These are phyloP conservation scores for Strobilomyces confusus DNA, from an alignment of 768 basidiomycete genomes.

Conservation along the genomic window DNA sequence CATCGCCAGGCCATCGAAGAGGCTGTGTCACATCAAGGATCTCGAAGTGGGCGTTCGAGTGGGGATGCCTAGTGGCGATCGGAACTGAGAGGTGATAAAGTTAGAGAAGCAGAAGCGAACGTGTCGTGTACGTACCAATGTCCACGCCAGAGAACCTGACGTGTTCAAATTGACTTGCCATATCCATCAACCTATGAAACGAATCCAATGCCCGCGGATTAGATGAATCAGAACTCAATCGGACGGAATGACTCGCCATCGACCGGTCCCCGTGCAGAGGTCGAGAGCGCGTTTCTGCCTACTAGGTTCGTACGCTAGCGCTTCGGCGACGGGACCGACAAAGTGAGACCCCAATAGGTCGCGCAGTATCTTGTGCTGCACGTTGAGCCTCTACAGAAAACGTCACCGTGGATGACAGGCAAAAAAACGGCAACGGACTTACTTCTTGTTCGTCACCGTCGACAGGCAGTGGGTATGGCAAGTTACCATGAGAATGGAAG, in stretches of 20 bases:
- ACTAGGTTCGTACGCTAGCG: constrained; percentile 39
- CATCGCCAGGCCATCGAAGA: constrained; percentile 46
- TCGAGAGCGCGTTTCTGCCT: constrained; percentile 59
- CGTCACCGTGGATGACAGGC: neutral
- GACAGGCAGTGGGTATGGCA: constrained; percentile 70
- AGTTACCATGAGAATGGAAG: constrained; percentile 60
- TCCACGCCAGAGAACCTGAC: constrained; percentile 69
- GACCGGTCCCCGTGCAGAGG: constrained; percentile 72
- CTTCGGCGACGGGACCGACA: constrained; percentile 54
- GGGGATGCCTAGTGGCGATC: constrained; percentile 62
- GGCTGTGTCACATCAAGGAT: constrained; percentile 56
- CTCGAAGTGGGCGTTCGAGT: constrained; percentile 59
- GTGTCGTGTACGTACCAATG: constrained; percentile 51
- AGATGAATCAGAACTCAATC: constrained; percentile 16
- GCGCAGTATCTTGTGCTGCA: constrained; percentile 46
- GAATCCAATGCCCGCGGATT: constrained; percentile 10
- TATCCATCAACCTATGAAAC: constrained; percentile 62
- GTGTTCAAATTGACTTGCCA: constrained; percentile 62
- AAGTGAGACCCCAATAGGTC: constrained; percentile 53
- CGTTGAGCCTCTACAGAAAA: constrained; percentile 46
- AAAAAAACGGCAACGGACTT: constrained; percentile 17
- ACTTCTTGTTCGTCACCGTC: constrained; percentile 70
- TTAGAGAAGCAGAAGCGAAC: constrained; percentile 5
- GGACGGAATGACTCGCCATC: constrained; percentile 48
- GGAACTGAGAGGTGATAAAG: constrained; percentile 46